Evolutionary conservation across 306 rosid species (phyloP), one percentile per base, ranked within the genome.

Genomic region (Fagus sylvatica): DNA sequence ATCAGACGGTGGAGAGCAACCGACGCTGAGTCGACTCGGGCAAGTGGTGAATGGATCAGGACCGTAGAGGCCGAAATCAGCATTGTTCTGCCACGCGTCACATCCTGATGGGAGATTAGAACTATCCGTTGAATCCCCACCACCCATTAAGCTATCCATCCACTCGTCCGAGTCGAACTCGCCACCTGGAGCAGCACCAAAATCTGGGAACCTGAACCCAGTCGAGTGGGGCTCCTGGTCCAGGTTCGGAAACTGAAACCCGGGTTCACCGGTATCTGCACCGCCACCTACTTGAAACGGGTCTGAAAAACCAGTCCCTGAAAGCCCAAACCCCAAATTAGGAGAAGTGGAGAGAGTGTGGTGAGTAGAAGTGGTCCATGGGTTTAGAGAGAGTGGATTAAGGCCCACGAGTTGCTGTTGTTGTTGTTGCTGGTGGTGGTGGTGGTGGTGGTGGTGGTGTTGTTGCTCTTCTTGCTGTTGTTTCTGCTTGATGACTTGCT

Each of bases 151-250:
- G 22, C 92, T 85, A 74, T 95, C 97, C 97, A 95, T 91, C 98
- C 98, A 95, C 85, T 95, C 98, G 67, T 92, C 98, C 57, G 97
- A 88, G 77, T 91, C 97, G 80, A 95, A 92, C 80, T 95, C 98
- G 46, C 84, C 88, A 4, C 85, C 76, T 1, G 84, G 69, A 53
- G 85, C 87, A n/a, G 85, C 79, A 13, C 83, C 83, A 53, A 90
- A 90, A 68, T 90, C 89, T 1, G 90, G 80, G 80, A 88, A 94
- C 32, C 97, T 62, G 71, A 91, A 92, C 48, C 85, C 84, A 17
- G 90, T 16, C 17, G 89, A 81, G 77, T 22, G 28, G 28, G 28
- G 28, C 28, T 84, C 89, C 84, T 86, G 91, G 71, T 93, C 96
- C 53, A 87, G 53, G 7, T 85, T 84, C 49, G 96, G 89, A 64